phyloP scores from a whole-genome alignment of 1,284 basidiomycete genomes.

The Marasmius oreades region DNA sequence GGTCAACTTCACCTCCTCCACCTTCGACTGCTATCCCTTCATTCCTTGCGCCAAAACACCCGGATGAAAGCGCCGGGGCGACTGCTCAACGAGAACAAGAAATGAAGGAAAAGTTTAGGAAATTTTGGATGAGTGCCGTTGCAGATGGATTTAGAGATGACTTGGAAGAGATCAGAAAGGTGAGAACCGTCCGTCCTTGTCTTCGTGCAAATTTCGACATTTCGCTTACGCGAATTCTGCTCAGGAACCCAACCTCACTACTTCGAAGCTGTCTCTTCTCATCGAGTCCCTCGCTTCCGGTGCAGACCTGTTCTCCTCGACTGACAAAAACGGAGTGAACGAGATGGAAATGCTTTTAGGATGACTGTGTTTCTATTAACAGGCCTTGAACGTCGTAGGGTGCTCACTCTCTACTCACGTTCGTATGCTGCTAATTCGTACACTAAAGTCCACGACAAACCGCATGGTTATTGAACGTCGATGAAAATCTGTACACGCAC shows the following conservation, averaged over 20 bases:
- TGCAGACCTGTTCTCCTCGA: conserved; percentile 61
- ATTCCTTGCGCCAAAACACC: conserved; percentile 38
- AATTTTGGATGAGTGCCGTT: conserved; percentile 78
- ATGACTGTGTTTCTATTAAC: too few relatives aligned
- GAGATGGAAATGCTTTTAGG: conserved; percentile 8
- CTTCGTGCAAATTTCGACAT: conserved; percentile 2
- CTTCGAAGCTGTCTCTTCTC: conserved; percentile 61
- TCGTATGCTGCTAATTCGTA: too few relatives aligned
- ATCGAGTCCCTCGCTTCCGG: conserved; percentile 80
- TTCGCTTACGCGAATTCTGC: background rate
- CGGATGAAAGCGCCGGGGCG: conserved; percentile 26
- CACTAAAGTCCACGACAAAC: too few relatives aligned
- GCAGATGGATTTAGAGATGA: conserved; percentile 78
- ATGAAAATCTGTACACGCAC: too few relatives aligned
- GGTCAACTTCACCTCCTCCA: conserved; percentile 46
- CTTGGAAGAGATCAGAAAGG: conserved; percentile 74
- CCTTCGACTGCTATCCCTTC: conserved; percentile 45
- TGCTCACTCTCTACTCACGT: too few relatives aligned
- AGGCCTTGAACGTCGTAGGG: too few relatives aligned
- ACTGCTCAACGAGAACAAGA: conserved; percentile 36
- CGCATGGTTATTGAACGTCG: too few relatives aligned
- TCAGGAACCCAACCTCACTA: conserved; percentile 73
- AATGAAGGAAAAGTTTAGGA: conserved; percentile 61
- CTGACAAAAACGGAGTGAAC: conserved; percentile 21
- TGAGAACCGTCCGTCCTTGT: conserved; percentile 25